A percentile compares a stretch with the other conserved stretches of the same genome.
These are phyloP conservation scores for Cymbopogon flexuosus DNA, from an alignment of 202 grass and related monocot species.

Conservation along the genomic window DNA sequence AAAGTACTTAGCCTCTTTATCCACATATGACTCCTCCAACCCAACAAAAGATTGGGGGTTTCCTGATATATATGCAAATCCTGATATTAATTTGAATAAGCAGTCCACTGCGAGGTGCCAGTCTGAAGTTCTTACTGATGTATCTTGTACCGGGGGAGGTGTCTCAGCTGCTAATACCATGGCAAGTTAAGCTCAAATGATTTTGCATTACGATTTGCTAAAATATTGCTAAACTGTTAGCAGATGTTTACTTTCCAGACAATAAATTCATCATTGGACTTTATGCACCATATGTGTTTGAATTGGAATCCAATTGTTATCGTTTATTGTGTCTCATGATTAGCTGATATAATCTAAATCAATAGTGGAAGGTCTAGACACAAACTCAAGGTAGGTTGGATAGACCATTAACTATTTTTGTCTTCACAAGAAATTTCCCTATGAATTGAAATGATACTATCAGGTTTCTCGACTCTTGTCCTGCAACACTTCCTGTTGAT, in stretches of 20 bases:
- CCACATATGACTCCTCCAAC: conserved; percentile 71
- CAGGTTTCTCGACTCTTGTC: neutral
- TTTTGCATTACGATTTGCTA: conserved; percentile 10
- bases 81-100: conserved; percentile 22
- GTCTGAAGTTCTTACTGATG: conserved; percentile 26
- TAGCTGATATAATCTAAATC: conserved; percentile 6
- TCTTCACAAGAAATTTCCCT: neutral
- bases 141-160: conserved; percentile 16
- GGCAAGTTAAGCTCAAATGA: conserved; percentile 29
- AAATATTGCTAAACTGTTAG: neutral
- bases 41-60: conserved; percentile 87
- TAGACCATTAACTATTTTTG: neutral
- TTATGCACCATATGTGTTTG: neutral
- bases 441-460: neutral
- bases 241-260: neutral
- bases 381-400: neutral
- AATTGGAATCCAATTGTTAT: conserved; percentile 6
- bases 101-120: conserved; percentile 25
- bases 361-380: neutral
- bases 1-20: conserved; percentile 69
- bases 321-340: neutral
- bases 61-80: conserved; percentile 53
- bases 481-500: neutral
- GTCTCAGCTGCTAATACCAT: conserved; percentile 29
- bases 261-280: neutral